Evolutionary conservation across 306 rosid genomes (phyloP), one percentile per base, ranked within the genome.

Genomic region (Hippophae tibetana): DNA sequence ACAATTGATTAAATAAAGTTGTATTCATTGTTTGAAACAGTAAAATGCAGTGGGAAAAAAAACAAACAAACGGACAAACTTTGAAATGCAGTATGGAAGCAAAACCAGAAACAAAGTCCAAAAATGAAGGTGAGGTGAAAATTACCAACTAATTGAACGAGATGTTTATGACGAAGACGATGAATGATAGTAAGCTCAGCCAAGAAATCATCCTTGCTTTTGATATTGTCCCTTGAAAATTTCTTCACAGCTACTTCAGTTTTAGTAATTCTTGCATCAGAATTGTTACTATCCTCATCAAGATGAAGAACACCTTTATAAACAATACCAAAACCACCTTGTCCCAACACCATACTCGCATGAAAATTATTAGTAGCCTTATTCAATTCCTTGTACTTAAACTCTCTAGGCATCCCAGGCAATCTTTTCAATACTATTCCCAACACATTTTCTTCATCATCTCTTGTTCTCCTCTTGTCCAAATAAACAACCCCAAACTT

Each of bases 131-230:
- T 7, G 38, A 46, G 9, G 41, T 4, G 42, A 27, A 50, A 43
- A 4, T 49, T 71, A 74, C 82, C 86, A 11, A 76, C 72, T 67
- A 81, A 61, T 26, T 78, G 71, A 23, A 77, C 82, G 12, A 81
- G 82, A 67, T 81, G 76, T 63, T 63, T 74, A 57, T 81, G 82
- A 57, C 82, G 86, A 62, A 81, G 86, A 10, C 78, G 71, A 59
- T 81, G 80, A 68, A 81, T 81, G 5, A 81, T 81, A 52, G 86
- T 77, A 58, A 77, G 80, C 77, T 77, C 86, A 41, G 81, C 86
- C 66, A 77, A 47, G 74, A 81, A 81, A 70, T 81, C 80, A 9
- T 67, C 75, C 62, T 60, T 70, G 54, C 86, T 69, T 55, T 76
- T 49, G 42, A 77, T 62, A 58, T 68, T 65, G 26, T 81, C 82